Conservation (phyloP, 768 basidiomycete genomes). For the Paxillus ammoniavirescens region DNA sequence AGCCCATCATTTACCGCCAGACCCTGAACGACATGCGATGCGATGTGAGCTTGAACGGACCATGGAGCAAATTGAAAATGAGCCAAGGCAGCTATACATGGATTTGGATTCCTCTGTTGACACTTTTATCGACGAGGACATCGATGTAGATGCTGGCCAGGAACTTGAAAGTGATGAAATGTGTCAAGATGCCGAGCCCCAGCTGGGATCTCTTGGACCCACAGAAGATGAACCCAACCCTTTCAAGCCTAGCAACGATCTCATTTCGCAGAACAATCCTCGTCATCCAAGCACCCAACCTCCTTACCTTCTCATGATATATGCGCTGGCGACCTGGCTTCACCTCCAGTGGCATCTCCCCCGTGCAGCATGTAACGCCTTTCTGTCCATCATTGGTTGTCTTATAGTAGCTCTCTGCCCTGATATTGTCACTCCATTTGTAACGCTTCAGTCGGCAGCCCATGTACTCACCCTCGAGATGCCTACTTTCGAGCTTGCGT, state of each 20-base stretch:
- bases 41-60: background rate
- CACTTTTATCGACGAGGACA: background rate
- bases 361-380: constrained; percentile 22
- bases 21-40: background rate
- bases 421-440: constrained; percentile 9
- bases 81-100: background rate
- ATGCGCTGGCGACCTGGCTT: constrained; percentile 25
- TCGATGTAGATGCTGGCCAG: background rate
- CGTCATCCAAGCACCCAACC: background rate
- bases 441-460: constrained; percentile 18
- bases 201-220: background rate
- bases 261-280: background rate
- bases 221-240: background rate
- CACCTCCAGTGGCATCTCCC: constrained; percentile 26
- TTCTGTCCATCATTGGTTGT: constrained; percentile 13
- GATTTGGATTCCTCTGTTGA: background rate
- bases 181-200: background rate
- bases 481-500: background rate
- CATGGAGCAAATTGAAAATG: background rate
- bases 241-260: background rate
- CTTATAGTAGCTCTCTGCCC: constrained; percentile 6
- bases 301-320: constrained; percentile 16
- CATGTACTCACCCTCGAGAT: constrained; percentile 15
- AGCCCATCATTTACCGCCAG: background rate
- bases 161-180: too few species aligned